Evolutionary conservation across 1,284 basidiomycete genomes (phyloP), one percentile per base, ranked within the genome.

Genomic region (Irpex sp.): DNA sequence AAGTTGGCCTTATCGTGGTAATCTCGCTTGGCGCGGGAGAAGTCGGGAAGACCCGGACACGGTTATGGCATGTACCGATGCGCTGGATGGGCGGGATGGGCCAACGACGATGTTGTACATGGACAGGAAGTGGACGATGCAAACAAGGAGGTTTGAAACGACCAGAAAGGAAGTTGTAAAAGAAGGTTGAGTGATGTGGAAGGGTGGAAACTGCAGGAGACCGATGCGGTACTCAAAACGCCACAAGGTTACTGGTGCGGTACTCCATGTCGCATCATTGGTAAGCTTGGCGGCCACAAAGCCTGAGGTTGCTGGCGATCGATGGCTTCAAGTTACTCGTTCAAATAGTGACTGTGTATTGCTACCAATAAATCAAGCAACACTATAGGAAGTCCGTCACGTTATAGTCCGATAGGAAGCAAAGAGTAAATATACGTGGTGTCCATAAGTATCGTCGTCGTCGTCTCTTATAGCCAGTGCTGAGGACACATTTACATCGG

Each of bases 211-310:
- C 7, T 56, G 54, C 26, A 56, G n/a, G 26, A 15, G 11, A 56
- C 31, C 31, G 54, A 21, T 56, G 54, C 54, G 54, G 54, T 56
- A 56, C 54, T 56, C 54, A 15, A 26, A 34, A 34, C 54, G 54
- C 54, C 54, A 56, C 54, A 56, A 56, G 54, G 54, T 37, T 6
- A 56, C 54, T 56, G 54, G 54, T 56, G 54, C 54, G 54, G 54
- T 56, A 56, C 54, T 17, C 54, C 26, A 26, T 3, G 26, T 26
- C 26, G 26, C 26, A 26, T 26, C 26, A 26, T 26, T 26, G 26
- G 26, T 26, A 26, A 26, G 26, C 26, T 26, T 26, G 26, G 26
- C 26, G 26, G 26, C 26, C 26, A 26, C 21, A 26, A 26, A 26
- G 21, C 21, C 21, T 26, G 21, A 26, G 21, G 21, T 26, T 26